Percentiles rank a stretch among this genome's conserved stretches.
Conservation (phyloP, 345 rosid genomes). For the Euphorbia peplus region DNA sequence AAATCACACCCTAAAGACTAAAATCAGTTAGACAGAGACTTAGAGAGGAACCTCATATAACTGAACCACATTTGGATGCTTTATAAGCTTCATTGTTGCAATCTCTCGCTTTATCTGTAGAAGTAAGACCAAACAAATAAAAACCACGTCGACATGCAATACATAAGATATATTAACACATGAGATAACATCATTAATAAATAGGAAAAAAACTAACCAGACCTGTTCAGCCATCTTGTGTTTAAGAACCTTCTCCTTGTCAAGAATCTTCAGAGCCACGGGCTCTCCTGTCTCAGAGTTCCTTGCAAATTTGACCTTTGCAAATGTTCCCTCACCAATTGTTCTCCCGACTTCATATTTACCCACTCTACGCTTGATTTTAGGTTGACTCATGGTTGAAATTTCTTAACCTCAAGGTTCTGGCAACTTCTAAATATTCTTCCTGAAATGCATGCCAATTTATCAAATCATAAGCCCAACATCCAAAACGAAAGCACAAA, state of each 20-base stretch:
- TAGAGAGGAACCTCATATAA: conserved; percentile 68
- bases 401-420: conserved; percentile 8
- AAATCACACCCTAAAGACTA: background rate
- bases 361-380: conserved; percentile 78
- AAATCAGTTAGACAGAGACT: conserved; percentile 20
- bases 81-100: conserved; percentile 87
- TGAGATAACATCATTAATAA: background rate
- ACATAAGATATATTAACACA: background rate
- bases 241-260: conserved; percentile 91
- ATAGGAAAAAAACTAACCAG: conserved; percentile 7
- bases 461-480: conserved; percentile 2
- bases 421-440: conserved; percentile 12
- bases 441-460: conserved; percentile 28
- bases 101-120: conserved; percentile 83
- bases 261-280: conserved; percentile 94
- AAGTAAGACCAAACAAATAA: conserved; percentile 22
- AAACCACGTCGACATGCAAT: conserved; percentile 2
- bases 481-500: background rate
- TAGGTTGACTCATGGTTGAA: conserved; percentile 54
- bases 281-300: conserved; percentile 79
- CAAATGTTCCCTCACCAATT: conserved; percentile 96
- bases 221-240: conserved; percentile 99
- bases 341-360: conserved; percentile 95
- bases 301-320: conserved; percentile 92
- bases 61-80: conserved; percentile 92